Evolutionary conservation across 768 basidiomycete genomes (phyloP).

Genomic region (Pisolithus albus): DNA sequence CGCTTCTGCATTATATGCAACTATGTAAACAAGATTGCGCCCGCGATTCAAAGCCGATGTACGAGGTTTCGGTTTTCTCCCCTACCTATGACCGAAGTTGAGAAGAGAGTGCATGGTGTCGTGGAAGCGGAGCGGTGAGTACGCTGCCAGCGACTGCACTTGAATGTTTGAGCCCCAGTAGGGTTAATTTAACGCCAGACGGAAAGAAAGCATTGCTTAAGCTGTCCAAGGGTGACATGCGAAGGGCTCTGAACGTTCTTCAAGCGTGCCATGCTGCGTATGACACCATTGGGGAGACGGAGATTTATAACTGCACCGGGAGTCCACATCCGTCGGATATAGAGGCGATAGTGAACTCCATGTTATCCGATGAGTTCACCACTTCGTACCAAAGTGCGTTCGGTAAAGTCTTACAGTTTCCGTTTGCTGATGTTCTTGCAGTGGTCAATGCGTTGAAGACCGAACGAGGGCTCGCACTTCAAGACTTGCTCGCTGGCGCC

Average conservation of each 20-base stretch:
- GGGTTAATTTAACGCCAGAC: slow-evolving; percentile 80
- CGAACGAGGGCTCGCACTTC: slow-evolving; percentile 89
- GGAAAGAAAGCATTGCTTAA: slow-evolving; percentile 87
- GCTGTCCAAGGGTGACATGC: slow-evolving; percentile 97
- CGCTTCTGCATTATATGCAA: slow-evolving; percentile 99
- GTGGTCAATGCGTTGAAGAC: slow-evolving; percentile 85
- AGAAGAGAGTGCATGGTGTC: slow-evolving; percentile 72
- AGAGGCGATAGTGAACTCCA: slow-evolving; percentile 85
- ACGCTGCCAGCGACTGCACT: not conserved
- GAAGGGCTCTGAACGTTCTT: slow-evolving; percentile 88
- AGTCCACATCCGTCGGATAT: slow-evolving; percentile 95
- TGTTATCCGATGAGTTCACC: slow-evolving; percentile 95
- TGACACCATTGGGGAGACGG: slow-evolving; percentile 77
- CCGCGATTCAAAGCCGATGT: slow-evolving; percentile 97
- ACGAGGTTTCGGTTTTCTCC: slow-evolving; percentile 97
- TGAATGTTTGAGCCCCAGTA: slow-evolving; percentile 25
- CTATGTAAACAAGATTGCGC: slow-evolving; percentile 98
- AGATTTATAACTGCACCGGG: slow-evolving; percentile 95
- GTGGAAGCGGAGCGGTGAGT: slow-evolving; percentile 79
- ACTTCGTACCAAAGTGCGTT: slow-evolving; percentile 74
- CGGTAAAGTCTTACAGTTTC: not conserved
- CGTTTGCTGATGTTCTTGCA: slow-evolving; percentile 25
- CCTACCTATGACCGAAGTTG: slow-evolving; percentile 76
- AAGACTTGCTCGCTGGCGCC: slow-evolving; percentile 87
- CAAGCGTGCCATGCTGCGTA: slow-evolving; percentile 99